Conservation (phyloP, 116 monocot species). For the Trichopus zeylanicus region DNA sequence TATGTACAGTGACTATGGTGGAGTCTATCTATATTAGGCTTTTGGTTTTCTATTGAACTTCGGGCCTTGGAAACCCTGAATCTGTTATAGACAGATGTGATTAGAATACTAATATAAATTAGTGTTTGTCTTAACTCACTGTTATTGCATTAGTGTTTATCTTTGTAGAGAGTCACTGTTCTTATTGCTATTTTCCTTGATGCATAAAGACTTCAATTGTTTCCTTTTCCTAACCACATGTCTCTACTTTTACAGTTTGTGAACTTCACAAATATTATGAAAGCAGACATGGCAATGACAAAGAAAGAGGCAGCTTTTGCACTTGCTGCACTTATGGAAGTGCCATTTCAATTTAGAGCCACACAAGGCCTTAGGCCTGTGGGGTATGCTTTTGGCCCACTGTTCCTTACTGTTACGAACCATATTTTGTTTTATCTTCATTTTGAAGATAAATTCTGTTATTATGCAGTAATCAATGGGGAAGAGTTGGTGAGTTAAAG, state of each 20-base stretch:
- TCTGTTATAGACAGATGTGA: no score
- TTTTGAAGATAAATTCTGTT: not conserved
- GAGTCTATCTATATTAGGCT: no score
- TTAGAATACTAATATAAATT: no score
- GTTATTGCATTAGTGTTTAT: no score
- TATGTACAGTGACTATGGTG: no score
- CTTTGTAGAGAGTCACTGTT: no score
- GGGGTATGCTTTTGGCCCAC: slow-evolving; percentile 23
- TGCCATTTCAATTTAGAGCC: slow-evolving; percentile 79
- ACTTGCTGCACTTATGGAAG: slow-evolving; percentile 92
- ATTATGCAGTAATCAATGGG: slow-evolving; percentile 25
- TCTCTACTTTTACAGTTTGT: slow-evolving; percentile 53
- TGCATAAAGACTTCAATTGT: not conserved
- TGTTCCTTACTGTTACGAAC: not conserved
- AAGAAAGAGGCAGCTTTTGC: slow-evolving; percentile 87
- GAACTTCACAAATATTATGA: slow-evolving; percentile 87
- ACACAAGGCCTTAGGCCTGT: slow-evolving; percentile 45
- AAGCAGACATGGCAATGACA: slow-evolving; percentile 29
- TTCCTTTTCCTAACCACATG: not conserved
- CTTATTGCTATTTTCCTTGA: not conserved
- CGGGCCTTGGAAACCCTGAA: no score
- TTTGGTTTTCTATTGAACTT: no score
- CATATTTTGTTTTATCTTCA: not conserved
- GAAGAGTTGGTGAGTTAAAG: slow-evolving; percentile 3
- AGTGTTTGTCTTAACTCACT: no score